Evolutionary conservation across 2,329 filamentous ascomycete genomes (phyloP).

Genomic region (Beauveria asiatica): DNA sequence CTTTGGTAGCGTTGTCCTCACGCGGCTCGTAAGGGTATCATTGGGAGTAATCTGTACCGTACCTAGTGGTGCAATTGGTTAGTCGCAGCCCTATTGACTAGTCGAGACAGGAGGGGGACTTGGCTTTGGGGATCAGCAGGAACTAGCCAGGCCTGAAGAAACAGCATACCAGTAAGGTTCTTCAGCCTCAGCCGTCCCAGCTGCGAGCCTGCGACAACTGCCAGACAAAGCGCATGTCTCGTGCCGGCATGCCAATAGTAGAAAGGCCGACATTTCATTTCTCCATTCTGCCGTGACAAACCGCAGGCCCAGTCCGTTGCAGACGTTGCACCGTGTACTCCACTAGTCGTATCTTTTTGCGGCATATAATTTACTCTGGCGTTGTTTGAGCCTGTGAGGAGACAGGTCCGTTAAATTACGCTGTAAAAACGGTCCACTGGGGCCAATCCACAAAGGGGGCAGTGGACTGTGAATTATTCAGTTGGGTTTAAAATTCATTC

Average conservation of each 20-base stretch:
- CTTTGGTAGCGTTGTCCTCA: background rate
- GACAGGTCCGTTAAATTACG: constrained; percentile 3
- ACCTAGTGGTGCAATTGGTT: too few relatives aligned
- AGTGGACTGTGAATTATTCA: background rate
- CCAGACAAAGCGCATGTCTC: too few relatives aligned
- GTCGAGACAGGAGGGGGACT: background rate
- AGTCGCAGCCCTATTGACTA: background rate
- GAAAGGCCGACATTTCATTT: background rate
- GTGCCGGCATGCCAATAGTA: too few relatives aligned
- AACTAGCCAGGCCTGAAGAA: background rate
- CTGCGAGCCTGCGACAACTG: too few relatives aligned
- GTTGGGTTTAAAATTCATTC: background rate
- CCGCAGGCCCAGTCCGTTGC: background rate
- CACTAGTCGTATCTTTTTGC: background rate
- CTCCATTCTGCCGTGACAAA: background rate
- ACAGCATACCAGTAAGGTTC: too few relatives aligned
- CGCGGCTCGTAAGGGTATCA: background rate
- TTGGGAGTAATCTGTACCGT: too few relatives aligned
- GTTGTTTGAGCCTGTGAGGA: background rate
- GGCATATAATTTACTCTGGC: background rate
- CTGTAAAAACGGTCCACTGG: background rate
- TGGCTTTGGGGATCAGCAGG: background rate
- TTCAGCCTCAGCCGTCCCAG: background rate
- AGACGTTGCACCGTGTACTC: background rate
- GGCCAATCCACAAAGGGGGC: background rate